Conservation (phyloP, 1,139 yeast species). For the Kodamaea ohmeri region DNA sequence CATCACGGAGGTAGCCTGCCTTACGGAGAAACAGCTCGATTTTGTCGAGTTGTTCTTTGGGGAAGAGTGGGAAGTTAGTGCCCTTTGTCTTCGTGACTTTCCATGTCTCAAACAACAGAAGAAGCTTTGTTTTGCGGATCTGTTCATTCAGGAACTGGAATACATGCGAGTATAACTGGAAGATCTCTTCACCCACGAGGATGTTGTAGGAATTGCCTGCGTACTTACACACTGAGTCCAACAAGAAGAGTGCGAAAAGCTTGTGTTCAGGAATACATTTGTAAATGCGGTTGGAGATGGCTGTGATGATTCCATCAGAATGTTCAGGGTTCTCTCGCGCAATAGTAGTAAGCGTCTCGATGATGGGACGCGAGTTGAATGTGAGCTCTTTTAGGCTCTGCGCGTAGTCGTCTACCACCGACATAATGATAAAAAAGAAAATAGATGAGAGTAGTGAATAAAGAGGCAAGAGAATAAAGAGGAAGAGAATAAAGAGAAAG, state of each 20-base stretch:
- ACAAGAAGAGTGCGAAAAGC: slow-evolving; percentile 73
- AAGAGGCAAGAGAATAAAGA: not conserved
- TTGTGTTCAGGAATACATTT: slow-evolving; percentile 71
- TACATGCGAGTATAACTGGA: slow-evolving; percentile 68
- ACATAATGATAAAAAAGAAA: no score
- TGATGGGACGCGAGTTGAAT: slow-evolving; percentile 86
- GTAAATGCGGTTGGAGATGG: slow-evolving; percentile 61
- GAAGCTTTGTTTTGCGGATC: slow-evolving; percentile 64
- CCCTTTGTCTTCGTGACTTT: slow-evolving; percentile 53
- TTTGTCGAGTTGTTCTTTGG: slow-evolving; percentile 62
- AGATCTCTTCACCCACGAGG: slow-evolving; percentile 65
- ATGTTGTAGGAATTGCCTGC: slow-evolving; percentile 86
- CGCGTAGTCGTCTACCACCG: slow-evolving; percentile 52
- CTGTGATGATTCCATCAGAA: slow-evolving; percentile 75
- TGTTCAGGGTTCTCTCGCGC: slow-evolving; percentile 80
- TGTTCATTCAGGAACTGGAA: slow-evolving; percentile 75
- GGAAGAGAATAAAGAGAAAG: not conserved
- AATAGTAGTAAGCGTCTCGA: slow-evolving; percentile 77
- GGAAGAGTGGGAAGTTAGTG: slow-evolving; percentile 68
- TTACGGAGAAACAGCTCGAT: slow-evolving; percentile 70
- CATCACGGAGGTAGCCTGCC: slow-evolving; percentile 27
- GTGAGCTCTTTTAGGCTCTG: slow-evolving; percentile 73
- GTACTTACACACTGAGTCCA: slow-evolving; percentile 92
- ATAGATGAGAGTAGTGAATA: no score
- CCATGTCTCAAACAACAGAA: slow-evolving; percentile 86